Percentiles rank a stretch among this genome's conserved stretches.
Conservation (phyloP, 163 green algal species). For the Chlamydomonas reinhardtii region DNA sequence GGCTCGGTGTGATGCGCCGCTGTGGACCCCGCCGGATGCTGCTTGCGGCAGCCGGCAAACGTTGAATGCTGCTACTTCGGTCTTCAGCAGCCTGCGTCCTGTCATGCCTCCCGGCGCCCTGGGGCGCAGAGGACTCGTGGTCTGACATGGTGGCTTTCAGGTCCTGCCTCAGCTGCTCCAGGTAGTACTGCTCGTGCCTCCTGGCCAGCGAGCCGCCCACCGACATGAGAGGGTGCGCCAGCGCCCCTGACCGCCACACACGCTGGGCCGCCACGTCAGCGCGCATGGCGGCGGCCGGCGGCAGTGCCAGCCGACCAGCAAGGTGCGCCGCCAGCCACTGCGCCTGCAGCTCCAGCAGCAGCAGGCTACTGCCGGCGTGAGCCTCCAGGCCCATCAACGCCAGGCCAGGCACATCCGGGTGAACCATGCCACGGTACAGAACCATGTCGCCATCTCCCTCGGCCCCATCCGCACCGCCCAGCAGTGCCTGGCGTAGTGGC, state of each 20-base stretch:
- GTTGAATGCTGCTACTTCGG: no score
- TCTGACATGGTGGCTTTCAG: neutral
- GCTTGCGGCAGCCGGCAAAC: no score
- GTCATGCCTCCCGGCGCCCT: no score
- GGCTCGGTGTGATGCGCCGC: no score
- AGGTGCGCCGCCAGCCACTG: slow-evolving; percentile 37
- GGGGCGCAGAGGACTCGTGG: no score
- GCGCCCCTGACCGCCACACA: slow-evolving; percentile 12
- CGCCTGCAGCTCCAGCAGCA: slow-evolving; percentile 42
- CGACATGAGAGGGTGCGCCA: slow-evolving; percentile 17
- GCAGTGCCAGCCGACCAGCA: neutral
- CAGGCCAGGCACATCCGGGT: slow-evolving; percentile 28
- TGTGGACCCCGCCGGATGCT: no score
- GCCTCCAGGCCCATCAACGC: slow-evolving; percentile 26
- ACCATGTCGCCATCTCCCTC: neutral
- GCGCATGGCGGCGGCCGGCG: neutral
- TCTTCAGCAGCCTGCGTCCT: no score
- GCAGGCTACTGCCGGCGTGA: neutral
- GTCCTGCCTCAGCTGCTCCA: slow-evolving; percentile 15
- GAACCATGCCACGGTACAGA: slow-evolving; percentile 26
- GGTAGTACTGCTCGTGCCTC: neutral
- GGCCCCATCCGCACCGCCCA: neutral
- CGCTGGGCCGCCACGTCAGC: slow-evolving; percentile 1
- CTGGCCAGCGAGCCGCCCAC: slow-evolving; percentile 16
- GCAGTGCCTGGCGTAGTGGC: neutral